Percentiles rank a stretch among this genome's conserved stretches.
These are phyloP conservation scores for Chytridium lagenaria DNA, from an alignment of 371 early-diverging fungal genomes.

Conservation along the genomic window DNA sequence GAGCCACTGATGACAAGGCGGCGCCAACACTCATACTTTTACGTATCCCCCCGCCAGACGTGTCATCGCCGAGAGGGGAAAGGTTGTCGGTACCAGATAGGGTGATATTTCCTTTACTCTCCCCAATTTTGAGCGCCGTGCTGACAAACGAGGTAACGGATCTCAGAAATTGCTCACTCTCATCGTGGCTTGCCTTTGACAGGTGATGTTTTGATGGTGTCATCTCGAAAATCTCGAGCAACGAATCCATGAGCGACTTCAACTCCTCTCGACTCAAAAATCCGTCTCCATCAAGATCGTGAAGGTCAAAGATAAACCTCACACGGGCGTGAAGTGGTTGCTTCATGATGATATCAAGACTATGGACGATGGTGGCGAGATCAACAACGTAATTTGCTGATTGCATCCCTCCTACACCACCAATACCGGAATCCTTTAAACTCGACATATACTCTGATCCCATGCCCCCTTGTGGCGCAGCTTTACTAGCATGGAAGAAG, in stretches of 20 bases:
- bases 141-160: slow-evolving; percentile 60
- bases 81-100: not conserved
- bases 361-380: slow-evolving; percentile 57
- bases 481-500: slow-evolving; percentile 48
- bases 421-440: not conserved
- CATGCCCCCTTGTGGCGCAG: slow-evolving; percentile 38
- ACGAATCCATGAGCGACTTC: slow-evolving; percentile 57
- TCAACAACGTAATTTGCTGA: slow-evolving; percentile 49
- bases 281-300: slow-evolving; percentile 60
- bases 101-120: slow-evolving; percentile 38
- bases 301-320: slow-evolving; percentile 58
- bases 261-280: slow-evolving; percentile 53
- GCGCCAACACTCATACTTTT: slow-evolving; percentile 4
- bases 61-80: not conserved
- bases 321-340: slow-evolving; percentile 56
- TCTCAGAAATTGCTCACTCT: slow-evolving; percentile 52
- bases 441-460: slow-evolving; percentile 34
- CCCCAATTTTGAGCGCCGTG: slow-evolving; percentile 57
- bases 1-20: not conserved
- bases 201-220: not conserved
- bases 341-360: slow-evolving; percentile 58
- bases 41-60: not conserved
- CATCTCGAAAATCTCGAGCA: slow-evolving; percentile 57
- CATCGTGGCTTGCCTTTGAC: slow-evolving; percentile 34
- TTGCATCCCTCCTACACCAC: not conserved